These are phyloP conservation scores for Malassezia obtusa DNA, from an alignment of 1,284 basidiomycete species.

Conservation along the genomic window DNA sequence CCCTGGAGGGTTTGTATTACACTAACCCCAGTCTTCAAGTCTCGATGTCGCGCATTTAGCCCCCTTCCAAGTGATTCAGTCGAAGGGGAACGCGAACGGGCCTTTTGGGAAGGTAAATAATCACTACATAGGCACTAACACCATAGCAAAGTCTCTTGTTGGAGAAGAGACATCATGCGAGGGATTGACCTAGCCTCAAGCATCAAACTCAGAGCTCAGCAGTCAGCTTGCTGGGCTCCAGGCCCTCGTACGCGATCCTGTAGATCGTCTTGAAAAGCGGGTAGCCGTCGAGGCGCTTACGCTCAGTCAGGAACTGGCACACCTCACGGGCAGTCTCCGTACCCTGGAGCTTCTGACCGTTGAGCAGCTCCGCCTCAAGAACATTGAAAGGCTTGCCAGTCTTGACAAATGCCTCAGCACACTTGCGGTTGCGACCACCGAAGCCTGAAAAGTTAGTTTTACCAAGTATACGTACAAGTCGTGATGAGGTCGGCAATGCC, in stretches of 20 bases:
- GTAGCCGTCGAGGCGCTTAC: conserved; percentile 52
- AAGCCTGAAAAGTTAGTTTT: conserved; percentile 27
- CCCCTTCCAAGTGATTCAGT: conserved; percentile 12
- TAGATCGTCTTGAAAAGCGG: conserved; percentile 54
- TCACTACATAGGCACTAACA: neutral
- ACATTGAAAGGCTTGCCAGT: conserved; percentile 53
- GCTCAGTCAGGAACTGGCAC: conserved; percentile 52
- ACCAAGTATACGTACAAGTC: conserved; percentile 47
- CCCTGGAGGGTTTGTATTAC: conserved; percentile 22
- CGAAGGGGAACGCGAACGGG: conserved; percentile 24
- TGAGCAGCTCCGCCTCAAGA: conserved; percentile 55
- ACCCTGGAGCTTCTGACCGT: conserved; percentile 56
- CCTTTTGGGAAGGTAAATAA: conserved; percentile 24
- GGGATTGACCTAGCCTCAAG: too few species aligned
- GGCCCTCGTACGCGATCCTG: conserved; percentile 39
- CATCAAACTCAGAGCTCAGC: conserved; percentile 23
- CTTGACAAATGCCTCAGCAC: conserved; percentile 54
- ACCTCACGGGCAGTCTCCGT: conserved; percentile 53
- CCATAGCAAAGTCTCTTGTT: neutral
- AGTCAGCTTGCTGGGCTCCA: conserved; percentile 49
- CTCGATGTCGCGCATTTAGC: conserved; percentile 28
- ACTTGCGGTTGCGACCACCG: conserved; percentile 55
- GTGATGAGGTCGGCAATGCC: conserved; percentile 58
- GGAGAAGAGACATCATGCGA: too few species aligned
- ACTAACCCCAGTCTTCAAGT: conserved; percentile 24